Percentiles rank a stretch among this genome's conserved stretches.
Conservation (phyloP, 2,329 filamentous ascomycete species). For the Cercospora zeae-maydis region DNA sequence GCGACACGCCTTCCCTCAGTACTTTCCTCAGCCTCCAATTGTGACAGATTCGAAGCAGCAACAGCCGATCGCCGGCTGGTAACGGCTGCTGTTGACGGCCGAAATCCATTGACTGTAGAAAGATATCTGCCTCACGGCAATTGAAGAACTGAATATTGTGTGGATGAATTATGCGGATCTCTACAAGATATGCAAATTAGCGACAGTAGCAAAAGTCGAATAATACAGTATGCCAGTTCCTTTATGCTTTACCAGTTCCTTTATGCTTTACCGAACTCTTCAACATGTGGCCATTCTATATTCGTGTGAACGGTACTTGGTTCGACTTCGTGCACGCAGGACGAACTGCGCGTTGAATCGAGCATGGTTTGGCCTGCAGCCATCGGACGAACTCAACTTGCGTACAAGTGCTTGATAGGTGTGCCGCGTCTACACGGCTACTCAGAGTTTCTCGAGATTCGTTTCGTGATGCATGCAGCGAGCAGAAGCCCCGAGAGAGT, state of each 20-base stretch:
- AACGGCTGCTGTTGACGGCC: neutral
- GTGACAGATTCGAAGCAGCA: neutral
- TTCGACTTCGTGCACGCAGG: no score
- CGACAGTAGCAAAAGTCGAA: neutral
- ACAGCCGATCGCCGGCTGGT: slow-evolving; percentile 9
- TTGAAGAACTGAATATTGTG: neutral
- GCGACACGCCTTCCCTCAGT: slow-evolving; percentile 2
- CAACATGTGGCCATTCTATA: no score
- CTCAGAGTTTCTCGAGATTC: no score
- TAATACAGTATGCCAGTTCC: neutral
- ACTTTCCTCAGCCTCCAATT: neutral
- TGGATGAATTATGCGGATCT: neutral
- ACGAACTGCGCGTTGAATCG: no score
- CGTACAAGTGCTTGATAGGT: no score
- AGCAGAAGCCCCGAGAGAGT: neutral
- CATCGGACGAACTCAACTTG: no score
- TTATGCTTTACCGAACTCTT: neutral
- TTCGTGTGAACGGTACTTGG: no score
- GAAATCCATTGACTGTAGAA: neutral
- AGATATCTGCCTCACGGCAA: neutral
- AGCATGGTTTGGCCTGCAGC: no score
- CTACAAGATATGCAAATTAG: neutral
- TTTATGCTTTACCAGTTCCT: neutral
- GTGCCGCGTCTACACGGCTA: no score
- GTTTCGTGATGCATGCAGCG: no score